A percentile compares a stretch with the other conserved stretches of the same genome.
Evolutionary conservation across 768 basidiomycete species (phyloP).

Genomic region (Steccherinum ochraceum): DNA sequence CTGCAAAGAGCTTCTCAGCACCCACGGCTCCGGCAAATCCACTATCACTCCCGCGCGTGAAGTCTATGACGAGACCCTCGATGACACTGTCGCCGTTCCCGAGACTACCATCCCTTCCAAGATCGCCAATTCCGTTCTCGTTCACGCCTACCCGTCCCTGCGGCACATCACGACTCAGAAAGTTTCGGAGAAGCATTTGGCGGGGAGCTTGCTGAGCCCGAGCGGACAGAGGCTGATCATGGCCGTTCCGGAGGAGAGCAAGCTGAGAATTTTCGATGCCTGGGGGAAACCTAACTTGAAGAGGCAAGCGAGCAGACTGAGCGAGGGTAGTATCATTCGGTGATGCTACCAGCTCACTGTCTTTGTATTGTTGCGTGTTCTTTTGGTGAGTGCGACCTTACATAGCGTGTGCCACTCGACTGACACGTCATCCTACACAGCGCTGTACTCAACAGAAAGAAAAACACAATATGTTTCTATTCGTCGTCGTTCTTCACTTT

Average conservation of each 20-base stretch:
- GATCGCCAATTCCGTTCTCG: constrained; percentile 32
- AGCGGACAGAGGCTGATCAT: constrained; percentile 49
- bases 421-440: no score
- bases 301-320: constrained; percentile 7
- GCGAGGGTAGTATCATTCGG: constrained; percentile 5
- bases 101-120: constrained; percentile 7
- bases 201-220: constrained; percentile 48
- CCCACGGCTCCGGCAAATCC: constrained; percentile 54
- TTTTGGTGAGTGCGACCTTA: no score
- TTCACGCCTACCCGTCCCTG: constrained; percentile 57
- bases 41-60: constrained; percentile 10
- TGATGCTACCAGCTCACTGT: not conserved
- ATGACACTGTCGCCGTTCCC: constrained; percentile 1
- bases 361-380: not conserved
- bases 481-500: no score
- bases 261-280: constrained; percentile 58
- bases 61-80: constrained; percentile 12
- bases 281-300: constrained; percentile 38
- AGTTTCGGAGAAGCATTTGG: constrained; percentile 43
- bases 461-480: no score
- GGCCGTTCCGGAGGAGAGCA: constrained; percentile 57
- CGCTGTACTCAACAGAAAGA: no score
- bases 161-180: constrained; percentile 46
- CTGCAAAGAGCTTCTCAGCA: constrained; percentile 80
- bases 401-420: no score